phyloP scores from a whole-genome alignment of 2,329 filamentous ascomycete genomes.

The Colletotrichum lini region DNA sequence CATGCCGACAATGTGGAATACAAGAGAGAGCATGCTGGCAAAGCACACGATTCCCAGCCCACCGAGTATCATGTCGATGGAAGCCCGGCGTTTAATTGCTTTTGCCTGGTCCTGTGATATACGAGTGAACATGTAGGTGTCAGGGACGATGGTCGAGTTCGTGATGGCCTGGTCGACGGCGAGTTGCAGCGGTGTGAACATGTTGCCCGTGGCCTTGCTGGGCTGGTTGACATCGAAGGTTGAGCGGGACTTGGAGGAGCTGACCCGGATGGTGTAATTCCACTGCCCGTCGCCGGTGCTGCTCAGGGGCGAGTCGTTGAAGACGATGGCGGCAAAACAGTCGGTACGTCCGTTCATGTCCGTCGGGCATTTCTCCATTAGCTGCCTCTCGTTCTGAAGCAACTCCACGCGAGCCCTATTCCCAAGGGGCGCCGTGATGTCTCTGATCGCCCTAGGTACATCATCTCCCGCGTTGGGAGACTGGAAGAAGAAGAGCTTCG shows the following conservation, averaged over 20 bases:
- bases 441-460: no score
- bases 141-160: constrained; percentile 13
- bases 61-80: not conserved
- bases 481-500: not conserved
- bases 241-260: no score
- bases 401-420: no score
- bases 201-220: constrained; percentile 4
- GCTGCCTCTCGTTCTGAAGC: no score
- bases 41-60: constrained; percentile 67
- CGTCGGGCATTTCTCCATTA: no score
- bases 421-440: no score
- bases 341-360: no score
- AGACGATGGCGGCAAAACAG: no score
- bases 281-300: no score
- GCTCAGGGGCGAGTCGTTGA: no score
- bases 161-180: constrained; percentile 26
- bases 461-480: no score
- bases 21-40: constrained; percentile 75
- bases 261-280: no score
- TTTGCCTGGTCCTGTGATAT: constrained; percentile 4
- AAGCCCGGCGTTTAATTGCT: not conserved
- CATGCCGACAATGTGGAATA: constrained; percentile 79
- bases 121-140: constrained; percentile 20
- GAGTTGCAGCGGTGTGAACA: constrained; percentile 8
- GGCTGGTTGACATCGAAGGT: constrained; percentile 13